Conservation (phyloP, 106 monocot genomes). For the Apostasia shenzhenica region DNA sequence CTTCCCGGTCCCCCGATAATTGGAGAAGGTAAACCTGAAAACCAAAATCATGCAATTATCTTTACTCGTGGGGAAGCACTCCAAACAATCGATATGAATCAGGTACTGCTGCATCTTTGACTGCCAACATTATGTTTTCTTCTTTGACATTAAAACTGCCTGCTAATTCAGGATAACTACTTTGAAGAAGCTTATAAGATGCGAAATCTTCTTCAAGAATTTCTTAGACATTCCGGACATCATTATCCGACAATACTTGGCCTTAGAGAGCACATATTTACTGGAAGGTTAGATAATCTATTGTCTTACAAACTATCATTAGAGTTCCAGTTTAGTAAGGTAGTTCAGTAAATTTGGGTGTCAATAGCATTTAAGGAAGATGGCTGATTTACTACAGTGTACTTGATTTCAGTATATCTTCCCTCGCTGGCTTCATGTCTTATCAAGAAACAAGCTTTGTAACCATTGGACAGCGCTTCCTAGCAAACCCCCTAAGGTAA, state of each 20-base stretch:
- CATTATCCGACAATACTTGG: slow-evolving; percentile 63
- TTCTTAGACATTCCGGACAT: slow-evolving; percentile 26
- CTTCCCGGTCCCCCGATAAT: slow-evolving; percentile 73
- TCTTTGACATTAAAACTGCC: not conserved
- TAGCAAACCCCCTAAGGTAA: slow-evolving; percentile 69
- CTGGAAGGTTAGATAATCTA: slow-evolving; percentile 42
- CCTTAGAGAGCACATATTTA: slow-evolving; percentile 79
- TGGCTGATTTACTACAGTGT: not conserved
- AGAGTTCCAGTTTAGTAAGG: not conserved
- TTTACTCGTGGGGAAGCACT: slow-evolving; percentile 81
- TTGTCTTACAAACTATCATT: not conserved
- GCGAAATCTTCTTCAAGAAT: slow-evolving; percentile 80
- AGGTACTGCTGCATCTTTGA: slow-evolving; percentile 24
- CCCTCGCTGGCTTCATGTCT: slow-evolving; percentile 79
- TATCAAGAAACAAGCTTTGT: slow-evolving; percentile 86
- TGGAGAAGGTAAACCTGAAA: slow-evolving; percentile 88
- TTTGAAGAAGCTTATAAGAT: slow-evolving; percentile 76
- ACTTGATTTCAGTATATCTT: slow-evolving; percentile 56
- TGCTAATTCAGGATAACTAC: slow-evolving; percentile 55
- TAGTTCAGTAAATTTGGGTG: not conserved
- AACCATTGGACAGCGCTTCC: slow-evolving; percentile 74
- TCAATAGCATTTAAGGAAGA: not conserved
- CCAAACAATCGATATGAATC: slow-evolving; percentile 86
- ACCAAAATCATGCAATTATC: slow-evolving; percentile 83
- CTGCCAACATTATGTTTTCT: not conserved